Evolutionary conservation across 2,329 filamentous ascomycete genomes (phyloP).

Genomic region (Cordyceps javanica): DNA sequence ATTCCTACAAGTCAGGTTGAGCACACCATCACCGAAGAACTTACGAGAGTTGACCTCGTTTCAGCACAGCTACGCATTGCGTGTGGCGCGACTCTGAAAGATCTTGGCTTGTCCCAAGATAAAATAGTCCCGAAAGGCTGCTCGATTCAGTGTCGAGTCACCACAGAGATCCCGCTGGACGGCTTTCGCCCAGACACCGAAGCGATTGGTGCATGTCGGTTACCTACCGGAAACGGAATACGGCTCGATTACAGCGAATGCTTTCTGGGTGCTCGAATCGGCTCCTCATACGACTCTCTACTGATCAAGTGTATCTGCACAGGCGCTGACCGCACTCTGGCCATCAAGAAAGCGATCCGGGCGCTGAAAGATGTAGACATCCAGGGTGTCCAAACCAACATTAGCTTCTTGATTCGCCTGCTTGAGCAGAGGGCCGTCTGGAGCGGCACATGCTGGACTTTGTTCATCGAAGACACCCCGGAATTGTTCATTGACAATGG

Average conservation of each 20-base stretch:
- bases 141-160: not conserved
- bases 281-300: not conserved
- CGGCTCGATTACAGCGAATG: not conserved
- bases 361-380: not conserved
- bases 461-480: not conserved
- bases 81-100: not conserved
- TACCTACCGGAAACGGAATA: not conserved
- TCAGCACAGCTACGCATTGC: not conserved
- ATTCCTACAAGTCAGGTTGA: not conserved
- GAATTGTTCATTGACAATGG: not conserved
- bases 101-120: not conserved
- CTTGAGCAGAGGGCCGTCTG: not conserved
- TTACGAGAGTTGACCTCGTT: not conserved
- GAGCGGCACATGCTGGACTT: not conserved
- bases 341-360: not conserved
- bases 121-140: not conserved
- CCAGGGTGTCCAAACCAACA: not conserved
- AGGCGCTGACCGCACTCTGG: not conserved
- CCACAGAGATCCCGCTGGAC: not conserved
- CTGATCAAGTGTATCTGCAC: not conserved
- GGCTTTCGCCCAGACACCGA: not conserved
- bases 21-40: not conserved
- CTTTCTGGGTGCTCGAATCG: not conserved
- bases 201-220: not conserved
- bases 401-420: not conserved